phyloP scores from a whole-genome alignment of 2,329 filamentous ascomycete genomes.

The Fusarium compactum region DNA sequence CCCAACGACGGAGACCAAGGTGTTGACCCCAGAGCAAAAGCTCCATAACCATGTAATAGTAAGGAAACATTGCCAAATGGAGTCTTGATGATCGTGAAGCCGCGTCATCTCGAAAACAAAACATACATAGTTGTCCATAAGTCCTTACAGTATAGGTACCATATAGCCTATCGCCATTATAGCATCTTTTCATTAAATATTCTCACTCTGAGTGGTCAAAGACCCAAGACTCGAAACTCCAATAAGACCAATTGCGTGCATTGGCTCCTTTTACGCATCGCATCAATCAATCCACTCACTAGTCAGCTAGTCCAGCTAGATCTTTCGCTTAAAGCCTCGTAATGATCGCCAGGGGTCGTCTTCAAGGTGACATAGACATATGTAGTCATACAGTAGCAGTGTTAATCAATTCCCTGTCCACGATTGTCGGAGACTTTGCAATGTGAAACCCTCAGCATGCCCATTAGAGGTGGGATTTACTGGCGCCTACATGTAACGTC shows the following conservation, averaged over 20 bases:
- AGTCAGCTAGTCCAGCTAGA: conserved; percentile 11
- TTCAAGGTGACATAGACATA: background rate
- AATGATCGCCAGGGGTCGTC: conserved; percentile 40
- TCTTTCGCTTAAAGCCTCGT: conserved; percentile 42
- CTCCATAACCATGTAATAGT: conserved; percentile 18
- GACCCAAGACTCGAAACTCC: conserved; percentile 40
- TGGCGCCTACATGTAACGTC: conserved; percentile 32
- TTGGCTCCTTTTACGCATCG: conserved; percentile 23
- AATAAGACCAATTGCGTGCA: conserved; percentile 13
- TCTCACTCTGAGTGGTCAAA: background rate
- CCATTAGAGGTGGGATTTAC: conserved; percentile 32
- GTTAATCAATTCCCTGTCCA: conserved; percentile 25
- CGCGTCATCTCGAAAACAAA: conserved; percentile 40
- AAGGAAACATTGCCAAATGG: conserved; percentile 40
- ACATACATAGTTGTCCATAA: background rate
- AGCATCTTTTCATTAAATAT: background rate
- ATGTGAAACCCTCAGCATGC: conserved; percentile 43
- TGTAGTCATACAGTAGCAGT: background rate
- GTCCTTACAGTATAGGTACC: background rate
- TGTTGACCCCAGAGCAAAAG: conserved; percentile 8
- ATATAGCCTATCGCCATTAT: conserved; percentile 6
- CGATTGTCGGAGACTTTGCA: conserved; percentile 32
- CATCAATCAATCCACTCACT: conserved; percentile 1
- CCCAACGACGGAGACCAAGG: conserved; percentile 34
- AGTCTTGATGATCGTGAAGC: conserved; percentile 34